phyloP scores from a whole-genome alignment of 2,329 filamentous ascomycete genomes.

The Penicillium vulpinum region DNA sequence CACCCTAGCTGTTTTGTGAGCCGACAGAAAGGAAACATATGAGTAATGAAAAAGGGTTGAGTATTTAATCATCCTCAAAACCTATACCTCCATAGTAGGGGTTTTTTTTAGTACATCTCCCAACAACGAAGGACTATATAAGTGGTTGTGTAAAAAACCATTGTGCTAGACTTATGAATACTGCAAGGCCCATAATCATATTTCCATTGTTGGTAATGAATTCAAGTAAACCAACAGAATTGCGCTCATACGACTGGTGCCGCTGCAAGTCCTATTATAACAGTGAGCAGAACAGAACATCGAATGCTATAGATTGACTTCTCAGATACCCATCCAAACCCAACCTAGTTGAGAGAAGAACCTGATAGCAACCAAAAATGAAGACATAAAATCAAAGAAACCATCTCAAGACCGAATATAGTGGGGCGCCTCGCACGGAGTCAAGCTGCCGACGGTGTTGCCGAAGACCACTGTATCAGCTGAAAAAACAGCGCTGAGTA shows the following conservation, averaged over 20 bases:
- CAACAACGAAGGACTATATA: not conserved
- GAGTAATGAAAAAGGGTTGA: not conserved
- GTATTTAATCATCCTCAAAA: not conserved
- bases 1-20: not conserved
- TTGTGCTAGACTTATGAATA: not conserved
- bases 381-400: not conserved
- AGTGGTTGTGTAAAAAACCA: not conserved
- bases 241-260: not conserved
- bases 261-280: not conserved
- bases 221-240: not conserved
- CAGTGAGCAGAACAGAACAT: not conserved
- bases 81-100: not conserved
- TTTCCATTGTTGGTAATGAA: not conserved
- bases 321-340: not conserved
- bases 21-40: not conserved
- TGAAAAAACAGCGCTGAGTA: too few relatives aligned
- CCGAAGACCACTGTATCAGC: too few relatives aligned
- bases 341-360: not conserved
- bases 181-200: not conserved
- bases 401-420: not conserved
- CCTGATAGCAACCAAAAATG: not conserved
- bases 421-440: too few relatives aligned
- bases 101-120: not conserved
- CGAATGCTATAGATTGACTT: not conserved
- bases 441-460: too few relatives aligned